Evolutionary conservation across 1,284 basidiomycete genomes (phyloP), one percentile per base, ranked within the genome.

Genomic region (Rhodotorula sp.): DNA sequence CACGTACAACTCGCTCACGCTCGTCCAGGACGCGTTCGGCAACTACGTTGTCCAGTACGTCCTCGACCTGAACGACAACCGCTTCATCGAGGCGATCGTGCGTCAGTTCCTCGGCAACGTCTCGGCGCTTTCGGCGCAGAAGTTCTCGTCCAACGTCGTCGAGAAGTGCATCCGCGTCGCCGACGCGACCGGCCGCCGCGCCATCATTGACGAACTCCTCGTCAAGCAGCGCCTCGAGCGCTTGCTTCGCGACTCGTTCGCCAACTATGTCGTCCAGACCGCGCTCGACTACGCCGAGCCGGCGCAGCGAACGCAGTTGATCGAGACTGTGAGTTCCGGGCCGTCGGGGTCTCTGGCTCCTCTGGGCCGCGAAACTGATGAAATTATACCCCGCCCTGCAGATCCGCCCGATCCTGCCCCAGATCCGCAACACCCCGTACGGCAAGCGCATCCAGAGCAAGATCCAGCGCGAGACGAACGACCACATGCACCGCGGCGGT

Each of bases 391-490:
- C 6, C 46, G 6, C 29, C 12, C 46, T 46, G 24, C 60, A 61
- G 77, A 97, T 97, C 79, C 90, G 94, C 65, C 95, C 95, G n/a
- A 93, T 96, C 71, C 85, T 97, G 44, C 94, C 78, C 4, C 86
- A 96, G 74, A 96, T 97, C 79, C 90, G 94, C 78, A 97, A 96
- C 83, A 97, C 94, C 7, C 94, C 94, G 6, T 97, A 97, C 78
- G 94, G 94, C 78, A 97, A 97, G 84, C 89, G 95, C 64, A 97
- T 97, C 78, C 94, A 96, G 82, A 94, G 93, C 84, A 96, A 96
- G 83, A 84, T 97, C 67, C 93, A 95, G 64, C 71, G 74, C 54
- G 74, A 75, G 59, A 73, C 71, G 42, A 63, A 61, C 69, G 71
- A 75, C 58, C 67, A 64, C 64, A 73, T 75, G 67, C 62, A 65